phyloP scores from a whole-genome alignment of 2,329 filamentous ascomycete species.

The Pseudogymnoascus destructans region DNA sequence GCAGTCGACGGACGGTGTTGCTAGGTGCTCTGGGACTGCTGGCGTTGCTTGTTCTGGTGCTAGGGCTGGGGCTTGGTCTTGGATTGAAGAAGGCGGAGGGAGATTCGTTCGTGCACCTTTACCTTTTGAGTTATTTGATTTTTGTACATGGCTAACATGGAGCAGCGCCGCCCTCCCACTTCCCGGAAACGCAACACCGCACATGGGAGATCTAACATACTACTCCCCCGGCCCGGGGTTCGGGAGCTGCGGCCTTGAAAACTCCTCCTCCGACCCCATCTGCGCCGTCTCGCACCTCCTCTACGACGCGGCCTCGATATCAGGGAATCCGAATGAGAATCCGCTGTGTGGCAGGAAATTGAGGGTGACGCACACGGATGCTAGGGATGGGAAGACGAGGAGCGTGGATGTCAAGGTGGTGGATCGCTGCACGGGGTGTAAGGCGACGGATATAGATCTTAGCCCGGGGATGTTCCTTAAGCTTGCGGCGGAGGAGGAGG shows the following conservation, averaged over 20 bases:
- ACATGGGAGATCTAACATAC: conserved; percentile 55
- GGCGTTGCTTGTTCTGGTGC: conserved; percentile 8
- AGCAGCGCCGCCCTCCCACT: conserved; percentile 30
- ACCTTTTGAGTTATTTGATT: conserved; percentile 9
- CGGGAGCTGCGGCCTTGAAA: conserved; percentile 55
- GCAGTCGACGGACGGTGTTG: conserved; percentile 11
- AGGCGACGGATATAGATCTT: conserved; percentile 31
- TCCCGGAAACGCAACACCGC: conserved; percentile 37
- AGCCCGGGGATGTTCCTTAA: conserved; percentile 31
- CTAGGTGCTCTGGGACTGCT: conserved; percentile 12
- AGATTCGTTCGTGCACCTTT: background rate
- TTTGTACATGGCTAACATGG: background rate
- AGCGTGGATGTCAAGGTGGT: conserved; percentile 51
- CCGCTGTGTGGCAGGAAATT: conserved; percentile 55
- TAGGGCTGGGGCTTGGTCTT: conserved; percentile 15
- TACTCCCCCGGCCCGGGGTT: conserved; percentile 48
- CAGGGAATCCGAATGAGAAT: conserved; percentile 48
- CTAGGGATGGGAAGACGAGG: conserved; percentile 35
- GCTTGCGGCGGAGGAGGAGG: conserved; percentile 34
- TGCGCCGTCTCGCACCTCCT: conserved; percentile 54
- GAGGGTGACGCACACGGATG: conserved; percentile 40
- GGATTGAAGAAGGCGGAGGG: conserved; percentile 10
- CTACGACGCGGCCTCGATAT: conserved; percentile 44
- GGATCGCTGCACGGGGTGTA: conserved; percentile 42
- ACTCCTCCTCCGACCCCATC: conserved; percentile 42